Base-by-base conservation (phyloP, 2,329 filamentous ascomycete genomes). In the Diaporthe vaccinii region DNA sequence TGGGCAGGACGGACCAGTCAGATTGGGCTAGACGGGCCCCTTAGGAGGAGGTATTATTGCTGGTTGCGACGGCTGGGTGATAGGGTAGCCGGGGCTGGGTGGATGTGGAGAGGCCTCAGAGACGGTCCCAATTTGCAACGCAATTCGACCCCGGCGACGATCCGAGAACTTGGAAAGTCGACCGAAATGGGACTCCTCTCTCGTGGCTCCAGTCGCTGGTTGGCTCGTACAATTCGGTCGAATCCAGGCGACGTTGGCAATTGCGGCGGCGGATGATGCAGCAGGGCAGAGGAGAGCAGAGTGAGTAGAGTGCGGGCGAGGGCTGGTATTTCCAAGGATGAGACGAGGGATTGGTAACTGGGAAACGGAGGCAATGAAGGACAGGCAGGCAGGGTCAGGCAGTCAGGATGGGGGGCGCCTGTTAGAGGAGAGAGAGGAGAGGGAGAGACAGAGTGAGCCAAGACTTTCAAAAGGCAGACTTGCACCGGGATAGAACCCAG, bases 31-130 rank as follows among this genome's bases (percentile, higher is more conserved):
- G 73, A 61, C 67, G 57, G 67, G 67, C 59, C 68, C 69, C 69
- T 68, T 68, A 74, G 74, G 57, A 59, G 74, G 70, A 59, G 70
- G 70, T 61, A 74, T 75, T 75, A 75, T 75, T 65, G 74, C 58
- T 65, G 71, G 65, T 57, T 53, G 70, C 70, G 41, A 58, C 53
- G 70, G 74, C 70, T 68, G 62, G 65, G 62, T 59, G 62, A 73
- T 69, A 69, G 65, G 65, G 34, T 69, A 69, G 65, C 65, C 65
- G 34, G 65, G 65, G 49, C 65, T 55, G 65, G 65, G 65, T 69
- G 65, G 65, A 41, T 69, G 74, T 51, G 62, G 58, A 53, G 71
- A 72, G 61, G 74, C 68, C 67, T 57, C 58, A 67, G 72, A 68
- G 67, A 68, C 44, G 75, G 72, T 68, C 59, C 67, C 67, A 68